A percentile compares a stretch with the other conserved stretches of the same genome.
phyloP scores from a whole-genome alignment of 768 basidiomycete species.

The Fibroporia radiculosa region DNA sequence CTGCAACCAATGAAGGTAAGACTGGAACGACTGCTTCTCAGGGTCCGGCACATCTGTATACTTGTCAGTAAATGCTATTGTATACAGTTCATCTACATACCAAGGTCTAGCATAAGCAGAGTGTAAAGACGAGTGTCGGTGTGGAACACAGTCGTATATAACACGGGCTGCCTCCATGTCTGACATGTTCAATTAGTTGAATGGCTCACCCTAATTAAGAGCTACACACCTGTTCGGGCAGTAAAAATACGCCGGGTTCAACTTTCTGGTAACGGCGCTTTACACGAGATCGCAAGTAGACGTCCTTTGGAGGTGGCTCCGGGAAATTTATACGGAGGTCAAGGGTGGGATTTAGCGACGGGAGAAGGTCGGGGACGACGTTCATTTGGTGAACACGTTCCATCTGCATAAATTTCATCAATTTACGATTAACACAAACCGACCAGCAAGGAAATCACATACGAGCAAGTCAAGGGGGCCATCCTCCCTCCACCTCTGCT shows the following conservation, averaged over 20 bases:
- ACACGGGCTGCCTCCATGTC: constrained; percentile 57
- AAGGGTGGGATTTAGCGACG: constrained; percentile 59
- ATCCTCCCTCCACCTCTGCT: constrained; percentile 79
- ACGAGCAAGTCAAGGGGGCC: constrained; percentile 83
- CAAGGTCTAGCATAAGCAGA: constrained; percentile 82
- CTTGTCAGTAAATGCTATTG: constrained; percentile 1
- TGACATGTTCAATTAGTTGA: constrained; percentile 18
- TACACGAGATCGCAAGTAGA: constrained; percentile 19
- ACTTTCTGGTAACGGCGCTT: constrained; percentile 34
- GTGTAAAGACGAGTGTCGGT: constrained; percentile 77
- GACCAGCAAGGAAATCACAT: constrained; percentile 18
- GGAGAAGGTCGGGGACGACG: constrained; percentile 82
- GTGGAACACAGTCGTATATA: constrained; percentile 78
- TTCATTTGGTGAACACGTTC: constrained; percentile 89
- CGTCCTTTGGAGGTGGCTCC: constrained; percentile 23
- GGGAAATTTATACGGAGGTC: constrained; percentile 65
- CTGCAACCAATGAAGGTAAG: constrained; percentile 85
- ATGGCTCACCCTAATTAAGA: background rate
- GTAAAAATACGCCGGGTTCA: constrained; percentile 63
- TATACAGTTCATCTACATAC: constrained; percentile 28
- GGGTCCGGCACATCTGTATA: constrained; percentile 75
- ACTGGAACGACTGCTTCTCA: constrained; percentile 51
- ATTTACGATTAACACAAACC: background rate
- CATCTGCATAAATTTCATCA: constrained; percentile 49
- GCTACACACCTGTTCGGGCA: constrained; percentile 56